Conservation (phyloP, 352 stramenopile species). For the Phytopythium mirpurense region DNA sequence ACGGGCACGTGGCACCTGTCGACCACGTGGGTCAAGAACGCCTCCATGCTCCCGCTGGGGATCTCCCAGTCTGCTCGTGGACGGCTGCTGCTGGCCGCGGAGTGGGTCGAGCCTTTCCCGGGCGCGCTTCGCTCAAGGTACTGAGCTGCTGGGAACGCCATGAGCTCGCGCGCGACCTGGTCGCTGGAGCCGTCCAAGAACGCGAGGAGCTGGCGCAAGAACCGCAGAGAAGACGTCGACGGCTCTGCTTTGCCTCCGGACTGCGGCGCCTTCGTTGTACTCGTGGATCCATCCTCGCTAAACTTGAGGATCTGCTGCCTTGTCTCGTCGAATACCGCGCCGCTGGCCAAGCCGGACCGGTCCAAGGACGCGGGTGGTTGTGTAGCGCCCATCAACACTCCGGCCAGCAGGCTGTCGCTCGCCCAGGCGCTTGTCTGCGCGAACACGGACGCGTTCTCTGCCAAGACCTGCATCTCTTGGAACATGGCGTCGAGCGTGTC, state of each 20-base stretch:
- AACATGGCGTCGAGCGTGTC: constrained; percentile 42
- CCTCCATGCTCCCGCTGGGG: constrained; percentile 8
- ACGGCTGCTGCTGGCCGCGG: neutral
- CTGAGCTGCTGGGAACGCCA: constrained; percentile 15
- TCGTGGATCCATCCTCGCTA: neutral
- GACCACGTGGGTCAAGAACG: constrained; percentile 20
- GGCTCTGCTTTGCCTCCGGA: neutral
- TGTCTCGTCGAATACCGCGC: neutral
- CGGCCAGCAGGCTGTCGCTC: constrained; percentile 20
- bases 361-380: constrained; percentile 20
- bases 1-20: constrained; percentile 17
- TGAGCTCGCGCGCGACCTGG: constrained; percentile 10
- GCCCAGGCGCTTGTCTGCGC: constrained; percentile 12
- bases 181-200: constrained; percentile 12
- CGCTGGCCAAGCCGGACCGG: constrained; percentile 1
- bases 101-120: neutral
- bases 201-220: constrained; percentile 14
- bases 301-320: constrained; percentile 14
- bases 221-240: constrained; percentile 7
- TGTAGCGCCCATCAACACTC: constrained; percentile 15
- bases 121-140: neutral
- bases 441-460: constrained; percentile 27
- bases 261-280: neutral
- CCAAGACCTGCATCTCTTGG: constrained; percentile 31
- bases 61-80: constrained; percentile 21